Evolutionary conservation across 1,139 yeast species (phyloP), one percentile per base, ranked within the genome.

Genomic region (Ashbya aceris): DNA sequence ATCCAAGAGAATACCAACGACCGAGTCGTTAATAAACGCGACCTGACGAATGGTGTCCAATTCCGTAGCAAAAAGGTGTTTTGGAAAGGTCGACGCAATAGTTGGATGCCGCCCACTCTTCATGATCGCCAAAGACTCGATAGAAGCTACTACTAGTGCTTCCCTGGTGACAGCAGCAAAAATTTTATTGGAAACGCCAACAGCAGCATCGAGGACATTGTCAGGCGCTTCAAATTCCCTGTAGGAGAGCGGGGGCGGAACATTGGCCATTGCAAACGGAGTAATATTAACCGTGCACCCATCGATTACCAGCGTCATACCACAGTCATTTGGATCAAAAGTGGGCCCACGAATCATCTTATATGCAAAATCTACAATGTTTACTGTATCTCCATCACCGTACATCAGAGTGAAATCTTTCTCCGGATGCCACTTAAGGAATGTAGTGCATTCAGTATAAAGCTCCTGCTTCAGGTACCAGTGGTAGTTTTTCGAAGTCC

Each of bases 381-480:
- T 80, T 31, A 87, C 61, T 2, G 68, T 67, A 7, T 60, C 51
- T 0, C 64, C 49, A 10, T 79, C 73, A 17, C 82, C 86, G 44
- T 83, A 66, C 74, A 86, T 71, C 36, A 86, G 61, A 36, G 84
- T 79, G 38, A 79, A 71, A 1, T 95, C 87, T 57, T 84, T 83
- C 57, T 89, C 97, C 1, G 95, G 91, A 56, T 91, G 97, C 79
- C 95, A 91, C 57, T 74, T 73, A 34, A 79, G 67, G 55, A 74
- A 81, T 5, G 58, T 49, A 17, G 83, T 69, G 20, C 59, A 51
- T 2, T 60, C 54, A 2, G 62, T 51, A 31, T 62, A 54, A 4
- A 89, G 65, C 57, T 83, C 94, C 61, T 83, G 94, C 58, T 93
- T 91, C 51, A 89, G 70, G 60, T 83, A 86, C 97, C 98, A 93